Evolutionary conservation across 306 rosid species (phyloP).

Genomic region (Mucuna pruriens): DNA sequence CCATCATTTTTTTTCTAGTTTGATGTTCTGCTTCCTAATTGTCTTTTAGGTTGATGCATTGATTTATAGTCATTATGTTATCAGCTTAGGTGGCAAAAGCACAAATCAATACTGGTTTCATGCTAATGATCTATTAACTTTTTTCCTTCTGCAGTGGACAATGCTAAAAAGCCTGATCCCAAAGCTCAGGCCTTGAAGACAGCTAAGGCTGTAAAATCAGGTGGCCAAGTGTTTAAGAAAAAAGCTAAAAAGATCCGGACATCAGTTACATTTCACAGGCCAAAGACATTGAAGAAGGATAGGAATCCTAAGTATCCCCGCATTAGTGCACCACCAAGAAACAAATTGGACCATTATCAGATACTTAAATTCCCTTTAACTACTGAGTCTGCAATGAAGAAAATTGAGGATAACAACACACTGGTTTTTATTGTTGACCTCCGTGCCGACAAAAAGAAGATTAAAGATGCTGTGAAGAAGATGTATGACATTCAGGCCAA

Average conservation of each 20-base stretch:
- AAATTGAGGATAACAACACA: constrained; percentile 93
- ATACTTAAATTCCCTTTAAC: constrained; percentile 82
- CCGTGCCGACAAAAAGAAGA: constrained; percentile 87
- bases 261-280: constrained; percentile 83
- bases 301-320: constrained; percentile 91
- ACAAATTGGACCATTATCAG: constrained; percentile 91
- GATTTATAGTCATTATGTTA: neutral
- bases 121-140: neutral
- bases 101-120: neutral
- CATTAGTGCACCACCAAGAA: constrained; percentile 82
- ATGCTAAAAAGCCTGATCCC: constrained; percentile 71
- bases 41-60: neutral
- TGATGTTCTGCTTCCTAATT: neutral
- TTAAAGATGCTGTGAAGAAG: constrained; percentile 87
- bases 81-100: neutral
- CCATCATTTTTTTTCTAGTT: neutral
- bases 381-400: constrained; percentile 93
- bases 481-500: constrained; percentile 93
- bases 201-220: constrained; percentile 90
- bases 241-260: constrained; percentile 86
- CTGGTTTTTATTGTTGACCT: constrained; percentile 83
- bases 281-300: constrained; percentile 75
- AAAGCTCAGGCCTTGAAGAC: constrained; percentile 90
- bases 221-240: constrained; percentile 69
- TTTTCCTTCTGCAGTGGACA: constrained; percentile 48